These are phyloP conservation scores for Apiotrichum porosum DNA, from an alignment of 1,284 basidiomycete species.

Conservation along the genomic window DNA sequence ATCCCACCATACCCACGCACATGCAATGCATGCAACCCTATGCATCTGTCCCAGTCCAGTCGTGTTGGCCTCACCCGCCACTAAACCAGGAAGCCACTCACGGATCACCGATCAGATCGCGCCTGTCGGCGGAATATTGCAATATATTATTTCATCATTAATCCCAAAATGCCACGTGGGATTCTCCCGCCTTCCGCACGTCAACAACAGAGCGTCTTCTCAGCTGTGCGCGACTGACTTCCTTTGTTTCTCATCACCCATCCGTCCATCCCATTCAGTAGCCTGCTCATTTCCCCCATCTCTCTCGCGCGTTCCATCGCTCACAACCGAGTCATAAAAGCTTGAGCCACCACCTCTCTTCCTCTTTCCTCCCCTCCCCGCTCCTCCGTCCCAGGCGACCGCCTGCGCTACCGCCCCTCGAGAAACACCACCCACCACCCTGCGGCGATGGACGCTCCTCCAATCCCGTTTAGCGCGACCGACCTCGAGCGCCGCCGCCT, in stretches of 20 bases:
- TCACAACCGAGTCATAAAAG: too few species aligned
- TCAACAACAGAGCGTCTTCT: too few species aligned
- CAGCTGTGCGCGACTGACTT: not conserved
- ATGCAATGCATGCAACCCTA: not conserved
- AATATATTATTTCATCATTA: not conserved
- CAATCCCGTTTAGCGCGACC: slow-evolving; percentile 37
- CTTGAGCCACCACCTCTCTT: not conserved
- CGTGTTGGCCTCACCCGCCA: too few species aligned
- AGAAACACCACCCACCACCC: not conserved
- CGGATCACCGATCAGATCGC: too few species aligned
- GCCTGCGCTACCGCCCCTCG: not conserved
- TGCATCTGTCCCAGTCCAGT: too few species aligned
- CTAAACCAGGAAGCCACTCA: too few species aligned
- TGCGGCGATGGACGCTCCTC: slow-evolving; percentile 29
- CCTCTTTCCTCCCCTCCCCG: not conserved
- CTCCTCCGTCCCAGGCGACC: too few species aligned
- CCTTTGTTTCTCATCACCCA: not conserved
- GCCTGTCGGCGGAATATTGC: too few species aligned
- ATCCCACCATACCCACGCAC: too few species aligned
- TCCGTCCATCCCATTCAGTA: not conserved
- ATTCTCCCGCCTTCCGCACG: too few species aligned
- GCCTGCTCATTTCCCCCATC: too few species aligned
- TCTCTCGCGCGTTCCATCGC: too few species aligned
- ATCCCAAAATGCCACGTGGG: not conserved
- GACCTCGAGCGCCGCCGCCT: slow-evolving; percentile 44